Percentiles rank a stretch among this genome's conserved stretches.
Conservation (phyloP, 495 filamentous ascomycete species). For the Aeminium ludgeri region DNA sequence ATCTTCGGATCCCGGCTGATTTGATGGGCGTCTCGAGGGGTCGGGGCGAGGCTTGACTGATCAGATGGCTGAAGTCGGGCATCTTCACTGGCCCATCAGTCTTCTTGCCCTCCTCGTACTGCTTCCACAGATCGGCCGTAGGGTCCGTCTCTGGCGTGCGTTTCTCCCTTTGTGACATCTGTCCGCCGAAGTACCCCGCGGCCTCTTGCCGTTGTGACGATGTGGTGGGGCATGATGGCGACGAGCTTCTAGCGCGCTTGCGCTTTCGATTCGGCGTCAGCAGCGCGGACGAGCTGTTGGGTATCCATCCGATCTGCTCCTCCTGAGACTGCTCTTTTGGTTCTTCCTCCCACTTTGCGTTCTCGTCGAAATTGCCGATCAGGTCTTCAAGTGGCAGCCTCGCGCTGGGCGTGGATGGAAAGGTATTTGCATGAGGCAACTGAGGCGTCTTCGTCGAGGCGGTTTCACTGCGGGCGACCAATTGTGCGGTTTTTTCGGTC, state of each 20-base stretch:
- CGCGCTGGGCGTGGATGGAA: constrained; percentile 55
- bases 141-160: constrained; percentile 67
- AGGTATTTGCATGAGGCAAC: constrained; percentile 25
- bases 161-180: constrained; percentile 37
- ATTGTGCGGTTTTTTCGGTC: constrained; percentile 9
- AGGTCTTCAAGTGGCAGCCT: constrained; percentile 64
- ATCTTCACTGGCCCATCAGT: constrained; percentile 14
- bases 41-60: constrained; percentile 23
- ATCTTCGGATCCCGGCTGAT: constrained; percentile 23
- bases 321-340: constrained; percentile 43
- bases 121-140: constrained; percentile 71
- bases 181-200: constrained; percentile 26
- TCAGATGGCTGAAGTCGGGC: constrained; percentile 21
- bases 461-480: constrained; percentile 17
- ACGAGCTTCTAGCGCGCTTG: constrained; percentile 70
- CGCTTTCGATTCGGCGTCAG: constrained; percentile 32
- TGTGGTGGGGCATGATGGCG: constrained; percentile 35
- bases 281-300: constrained; percentile 33
- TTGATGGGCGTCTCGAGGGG: constrained; percentile 17
- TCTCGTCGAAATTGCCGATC: constrained; percentile 49
- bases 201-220: constrained; percentile 46
- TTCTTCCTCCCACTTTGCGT: constrained; percentile 27
- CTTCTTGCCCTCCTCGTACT: constrained; percentile 32
- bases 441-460: constrained; percentile 1
- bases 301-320: constrained; percentile 57